A percentile compares a stretch with the other conserved stretches of the same genome.
These are phyloP conservation scores for Solanum dulcamara DNA, from an alignment of 257 asterid genomes.

Conservation along the genomic window DNA sequence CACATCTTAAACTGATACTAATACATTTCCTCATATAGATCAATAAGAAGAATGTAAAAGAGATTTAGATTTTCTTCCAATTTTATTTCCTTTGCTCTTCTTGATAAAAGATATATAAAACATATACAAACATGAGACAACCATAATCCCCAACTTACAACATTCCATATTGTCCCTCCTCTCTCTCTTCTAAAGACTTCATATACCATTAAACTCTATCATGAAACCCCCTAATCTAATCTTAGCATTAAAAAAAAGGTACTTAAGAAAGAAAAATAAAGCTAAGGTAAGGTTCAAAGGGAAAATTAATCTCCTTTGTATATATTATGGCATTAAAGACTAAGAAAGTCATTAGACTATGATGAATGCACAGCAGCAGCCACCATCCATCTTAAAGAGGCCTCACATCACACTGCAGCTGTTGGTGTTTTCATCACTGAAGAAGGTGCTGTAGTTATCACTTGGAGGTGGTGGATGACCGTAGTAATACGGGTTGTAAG, in stretches of 20 bases:
- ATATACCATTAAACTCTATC: neutral
- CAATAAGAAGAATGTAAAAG: neutral
- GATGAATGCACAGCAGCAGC: neutral
- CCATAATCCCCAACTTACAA: neutral
- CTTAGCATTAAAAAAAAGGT: slow-evolving; percentile 1
- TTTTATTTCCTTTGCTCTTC: slow-evolving; percentile 2
- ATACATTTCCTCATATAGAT: neutral
- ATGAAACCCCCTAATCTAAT: neutral
- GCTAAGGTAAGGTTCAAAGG: neutral
- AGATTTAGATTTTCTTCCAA: neutral
- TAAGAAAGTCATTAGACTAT: neutral
- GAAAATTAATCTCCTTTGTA: slow-evolving; percentile 3
- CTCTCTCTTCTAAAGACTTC: neutral
- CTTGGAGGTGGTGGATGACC: slow-evolving; percentile 3
- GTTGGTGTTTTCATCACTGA: slow-evolving; percentile 19
- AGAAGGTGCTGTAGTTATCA: slow-evolving; percentile 5
- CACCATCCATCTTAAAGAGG: neutral
- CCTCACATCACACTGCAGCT: slow-evolving; percentile 17
- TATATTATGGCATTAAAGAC: slow-evolving; percentile 2
- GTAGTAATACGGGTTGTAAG: slow-evolving; percentile 27
- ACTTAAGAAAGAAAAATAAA: neutral
- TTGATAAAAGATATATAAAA: neutral
- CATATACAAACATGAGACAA: slow-evolving; percentile 2
- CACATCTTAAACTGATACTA: neutral
- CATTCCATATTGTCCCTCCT: neutral